Base-by-base conservation (phyloP, 2,329 filamentous ascomycete genomes). In the Sporothrix humicola region DNA sequence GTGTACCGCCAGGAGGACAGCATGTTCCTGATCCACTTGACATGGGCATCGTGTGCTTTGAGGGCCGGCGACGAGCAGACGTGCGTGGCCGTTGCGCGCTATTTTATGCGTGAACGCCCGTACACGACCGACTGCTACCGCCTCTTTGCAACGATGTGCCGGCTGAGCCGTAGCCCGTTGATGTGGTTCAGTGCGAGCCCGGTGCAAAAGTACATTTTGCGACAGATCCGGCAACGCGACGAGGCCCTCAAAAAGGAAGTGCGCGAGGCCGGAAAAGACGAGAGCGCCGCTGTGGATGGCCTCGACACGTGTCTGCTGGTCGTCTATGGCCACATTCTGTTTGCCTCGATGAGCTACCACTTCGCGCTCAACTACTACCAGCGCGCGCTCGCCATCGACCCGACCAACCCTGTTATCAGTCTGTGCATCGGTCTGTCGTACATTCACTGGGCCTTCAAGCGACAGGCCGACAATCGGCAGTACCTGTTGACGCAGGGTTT, bases 171-270 rank as follows among this genome's bases (percentile, higher is more conserved):
- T 71, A 91, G 72, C 44, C 89, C 91, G 1, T 85, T 89, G 52
- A 88, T 90, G 44, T 93, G 92, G 85, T 97, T 95, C 81, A 91
- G 91, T 70, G 91, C 92, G 2, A 92, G 93, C 0, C 91, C 93
- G 0, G 91, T 92, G 23, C 94, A 97, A 81, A 98, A 98, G 81
- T 97, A 93, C 79, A 90, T 98, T 78, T 86, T 98, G 73, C 91
- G 96, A 4, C 94, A 97, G 82, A 93, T 99, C 82, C 97, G 97
- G 81, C 90, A 90, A 3, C 93, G 97, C 84, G 96, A 99, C 81
- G 91, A 88, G 76, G 83, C 85, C 4, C 85, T 92, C 65, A 86
- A 97, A 72, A 90, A 95, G 4, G 93, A 96, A 81, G 92, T 20
- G 98, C 82, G 96, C 97, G 81, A n/a, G 2, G 90, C 90, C 2